Base-by-base conservation (phyloP, 495 filamentous ascomycete species). In the Penicillium goetzii region DNA sequence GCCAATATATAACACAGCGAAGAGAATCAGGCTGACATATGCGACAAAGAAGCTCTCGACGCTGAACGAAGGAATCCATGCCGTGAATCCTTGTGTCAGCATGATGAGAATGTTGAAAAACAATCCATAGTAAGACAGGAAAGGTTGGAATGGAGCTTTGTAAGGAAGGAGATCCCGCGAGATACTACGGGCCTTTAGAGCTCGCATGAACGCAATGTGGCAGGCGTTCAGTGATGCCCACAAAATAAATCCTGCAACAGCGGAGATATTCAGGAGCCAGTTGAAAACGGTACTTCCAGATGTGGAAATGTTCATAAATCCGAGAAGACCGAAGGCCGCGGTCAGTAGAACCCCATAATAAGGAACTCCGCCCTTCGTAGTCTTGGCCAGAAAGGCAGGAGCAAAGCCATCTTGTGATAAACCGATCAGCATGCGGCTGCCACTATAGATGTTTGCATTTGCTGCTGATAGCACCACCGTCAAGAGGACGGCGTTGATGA, bases 371-470 rank as follows among this genome's bases (percentile, higher is more conserved):
- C 67, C 67, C 49, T 75, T 73, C 21, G 65, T 73, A n/a, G 71
- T 78, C 26, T 61, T 71, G 12, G 62, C 68, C 41, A 86, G 80
- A 64, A 85, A 76, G 0, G 63, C 61, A 0, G 85, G 85, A 0
- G 84, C 86, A 33, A 83, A 81, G 36, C 78, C 72, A 57, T 85
- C 80, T 30, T 80, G 69, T 21, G 84, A 83, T 23, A 88, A 75
- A 12, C 82, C 83, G 45, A 84, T 72, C 11, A 89, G 69, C 34
- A 86, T 82, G 43, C 86, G 84, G 62, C 80, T 83, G 38, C 83
- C 83, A 2, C 85, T 89, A 72, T 90, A 93, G 60, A 90, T 79
- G 76, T 88, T 89, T 5, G 88, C 85, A 68, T 93, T 93, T 52
- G 85, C 89, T 3, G 85, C 83, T 6, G 86, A 89, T 40, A 84